phyloP scores from a whole-genome alignment of 2,329 filamentous ascomycete genomes.

The Pseudogymnoascus sp. region DNA sequence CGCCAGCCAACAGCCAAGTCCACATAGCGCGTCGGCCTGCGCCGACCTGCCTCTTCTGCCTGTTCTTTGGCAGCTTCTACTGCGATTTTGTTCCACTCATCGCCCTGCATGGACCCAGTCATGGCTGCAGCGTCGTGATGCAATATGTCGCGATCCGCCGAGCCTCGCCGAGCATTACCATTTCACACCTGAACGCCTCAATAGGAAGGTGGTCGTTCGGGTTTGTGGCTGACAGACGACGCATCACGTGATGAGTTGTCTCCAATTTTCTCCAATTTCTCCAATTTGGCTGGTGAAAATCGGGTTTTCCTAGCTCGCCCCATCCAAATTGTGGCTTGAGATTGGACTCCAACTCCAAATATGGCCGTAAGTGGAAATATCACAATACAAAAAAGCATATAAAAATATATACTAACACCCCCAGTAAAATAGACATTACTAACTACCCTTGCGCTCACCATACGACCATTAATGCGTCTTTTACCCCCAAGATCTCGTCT shows the following conservation, averaged over 20 bases:
- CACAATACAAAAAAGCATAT: not conserved
- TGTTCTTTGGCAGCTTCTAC: not conserved
- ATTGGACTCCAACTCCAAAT: too few relatives aligned
- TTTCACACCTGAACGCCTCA: not conserved
- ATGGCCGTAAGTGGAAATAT: not conserved
- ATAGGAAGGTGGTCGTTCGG: not conserved
- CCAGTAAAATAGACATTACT: not conserved
- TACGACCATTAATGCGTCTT: not conserved
- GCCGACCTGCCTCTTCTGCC: not conserved
- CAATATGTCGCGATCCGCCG: conserved; percentile 4
- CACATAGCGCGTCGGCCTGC: not conserved
- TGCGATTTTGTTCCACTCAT: not conserved
- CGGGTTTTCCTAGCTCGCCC: not conserved
- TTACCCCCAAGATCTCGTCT: conserved; percentile 2
- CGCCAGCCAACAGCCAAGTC: not conserved
- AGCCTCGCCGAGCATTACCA: not conserved
- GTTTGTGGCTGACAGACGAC: not conserved
- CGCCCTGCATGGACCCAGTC: not conserved
- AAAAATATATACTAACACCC: not conserved
- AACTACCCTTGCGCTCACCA: not conserved
- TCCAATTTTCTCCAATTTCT: conserved; percentile 5
- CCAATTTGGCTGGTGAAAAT: conserved; percentile 4
- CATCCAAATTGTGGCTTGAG: not conserved
- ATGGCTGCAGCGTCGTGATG: not conserved
- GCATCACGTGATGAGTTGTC: not conserved